Conservation (phyloP, 1,139 yeast genomes). For the Yamadazyma triangularis region DNA sequence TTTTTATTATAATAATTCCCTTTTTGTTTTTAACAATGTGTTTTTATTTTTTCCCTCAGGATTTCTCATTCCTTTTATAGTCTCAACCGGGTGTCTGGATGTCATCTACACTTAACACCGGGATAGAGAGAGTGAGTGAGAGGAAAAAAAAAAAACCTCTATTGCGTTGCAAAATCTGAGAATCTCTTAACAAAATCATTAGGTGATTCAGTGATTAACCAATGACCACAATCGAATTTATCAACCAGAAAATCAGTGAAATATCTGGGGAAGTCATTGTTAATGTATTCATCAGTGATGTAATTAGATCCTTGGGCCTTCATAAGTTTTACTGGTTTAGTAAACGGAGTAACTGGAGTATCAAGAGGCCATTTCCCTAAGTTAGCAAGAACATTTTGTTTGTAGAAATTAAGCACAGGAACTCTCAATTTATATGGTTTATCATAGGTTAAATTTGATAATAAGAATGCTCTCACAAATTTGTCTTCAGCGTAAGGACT, state of each 20-base stretch:
- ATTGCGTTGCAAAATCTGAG: background rate
- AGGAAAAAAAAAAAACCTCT: no score
- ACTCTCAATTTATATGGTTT: slow-evolving; percentile 14
- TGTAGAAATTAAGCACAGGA: slow-evolving; percentile 22
- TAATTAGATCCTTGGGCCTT: slow-evolving; percentile 40
- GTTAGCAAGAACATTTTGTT: slow-evolving; percentile 23
- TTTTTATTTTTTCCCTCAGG: slow-evolving; percentile 1
- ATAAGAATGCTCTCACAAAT: slow-evolving; percentile 23
- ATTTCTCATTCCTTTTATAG: slow-evolving; percentile 1
- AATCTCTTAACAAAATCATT: slow-evolving; percentile 23
- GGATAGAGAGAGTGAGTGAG: no score
- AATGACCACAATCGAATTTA: slow-evolving; percentile 42
- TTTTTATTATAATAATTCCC: no score
- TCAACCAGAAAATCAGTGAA: slow-evolving; percentile 27
- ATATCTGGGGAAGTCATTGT: slow-evolving; percentile 26
- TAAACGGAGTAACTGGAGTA: slow-evolving; percentile 16
- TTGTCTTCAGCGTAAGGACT: slow-evolving; percentile 19
- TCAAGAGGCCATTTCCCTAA: slow-evolving; percentile 43
- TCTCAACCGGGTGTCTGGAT: background rate
- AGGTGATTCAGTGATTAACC: slow-evolving; percentile 41
- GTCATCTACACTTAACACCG: no score
- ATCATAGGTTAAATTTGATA: slow-evolving; percentile 17
- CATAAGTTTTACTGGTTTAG: slow-evolving; percentile 38
- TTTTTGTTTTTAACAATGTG: no score
- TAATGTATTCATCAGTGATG: slow-evolving; percentile 22